phyloP scores from a whole-genome alignment of 768 basidiomycete species.

The Rhizopogon salebrosus region DNA sequence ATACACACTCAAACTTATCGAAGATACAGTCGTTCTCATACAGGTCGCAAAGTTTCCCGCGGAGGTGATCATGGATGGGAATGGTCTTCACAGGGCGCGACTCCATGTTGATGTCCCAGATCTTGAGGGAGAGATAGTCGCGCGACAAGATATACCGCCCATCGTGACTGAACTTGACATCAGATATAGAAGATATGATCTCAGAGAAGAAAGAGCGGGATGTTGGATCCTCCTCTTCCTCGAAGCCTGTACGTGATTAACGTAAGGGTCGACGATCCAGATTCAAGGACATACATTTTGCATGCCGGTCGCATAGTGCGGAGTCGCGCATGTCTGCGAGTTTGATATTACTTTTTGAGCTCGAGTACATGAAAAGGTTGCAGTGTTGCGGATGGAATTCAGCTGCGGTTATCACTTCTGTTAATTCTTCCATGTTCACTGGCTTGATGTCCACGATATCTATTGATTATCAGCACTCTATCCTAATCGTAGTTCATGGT shows the following conservation, averaged over 20 bases:
- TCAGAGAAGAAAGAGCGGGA: slow-evolving; percentile 99
- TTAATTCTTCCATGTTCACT: slow-evolving; percentile 99
- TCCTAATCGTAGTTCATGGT: not conserved
- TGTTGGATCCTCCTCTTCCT: slow-evolving; percentile 97
- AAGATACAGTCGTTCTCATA: slow-evolving; percentile 99
- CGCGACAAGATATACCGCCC: slow-evolving; percentile 95
- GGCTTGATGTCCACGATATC: slow-evolving; percentile 99
- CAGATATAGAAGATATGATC: slow-evolving; percentile 98
- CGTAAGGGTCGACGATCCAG: slow-evolving; percentile 7
- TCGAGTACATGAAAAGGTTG: slow-evolving; percentile 99
- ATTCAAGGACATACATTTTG: slow-evolving; percentile 70
- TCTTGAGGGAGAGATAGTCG: slow-evolving; percentile 96
- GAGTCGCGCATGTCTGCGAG: slow-evolving; percentile 99
- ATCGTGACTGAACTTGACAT: slow-evolving; percentile 98
- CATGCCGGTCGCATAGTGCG: slow-evolving; percentile 91
- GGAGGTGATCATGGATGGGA: slow-evolving; percentile 95
- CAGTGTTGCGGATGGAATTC: slow-evolving; percentile 98
- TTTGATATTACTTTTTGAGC: slow-evolving; percentile 99
- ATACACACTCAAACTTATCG: slow-evolving; percentile 99
- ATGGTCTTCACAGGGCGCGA: slow-evolving; percentile 94
- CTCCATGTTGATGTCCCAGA: slow-evolving; percentile 99
- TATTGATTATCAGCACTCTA: slow-evolving; percentile 25
- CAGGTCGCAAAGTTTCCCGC: slow-evolving; percentile 95
- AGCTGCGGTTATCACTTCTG: slow-evolving; percentile 99
- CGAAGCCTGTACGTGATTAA: slow-evolving; percentile 63